Percentiles rank a stretch among this genome's conserved stretches.
Conservation (phyloP, 768 basidiomycete species). For the Chlorophyllum brunneum region DNA sequence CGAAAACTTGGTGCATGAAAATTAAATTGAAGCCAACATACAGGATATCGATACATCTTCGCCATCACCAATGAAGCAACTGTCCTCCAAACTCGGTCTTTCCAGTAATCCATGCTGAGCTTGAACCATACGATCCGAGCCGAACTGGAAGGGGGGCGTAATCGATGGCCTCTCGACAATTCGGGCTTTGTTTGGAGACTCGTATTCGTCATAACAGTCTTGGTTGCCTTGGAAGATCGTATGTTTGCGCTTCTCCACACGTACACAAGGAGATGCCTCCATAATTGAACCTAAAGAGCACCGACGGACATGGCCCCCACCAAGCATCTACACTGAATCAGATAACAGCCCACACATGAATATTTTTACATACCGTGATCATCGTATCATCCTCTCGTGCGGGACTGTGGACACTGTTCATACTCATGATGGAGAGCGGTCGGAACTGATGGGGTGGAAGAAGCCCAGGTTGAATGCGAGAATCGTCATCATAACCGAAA, state of each 20-base stretch:
- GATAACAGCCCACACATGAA: slow-evolving; percentile 11
- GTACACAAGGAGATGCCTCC: slow-evolving; percentile 67
- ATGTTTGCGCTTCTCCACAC: slow-evolving; percentile 61
- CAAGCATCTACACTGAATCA: slow-evolving; percentile 58
- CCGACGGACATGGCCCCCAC: slow-evolving; percentile 71
- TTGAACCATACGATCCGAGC: slow-evolving; percentile 63
- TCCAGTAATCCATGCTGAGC: slow-evolving; percentile 60
- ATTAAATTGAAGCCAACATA: slow-evolving; percentile 28
- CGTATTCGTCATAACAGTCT: slow-evolving; percentile 26
- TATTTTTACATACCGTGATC: slow-evolving; percentile 53
- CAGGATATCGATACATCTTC: slow-evolving; percentile 54
- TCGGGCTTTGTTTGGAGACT: slow-evolving; percentile 42
- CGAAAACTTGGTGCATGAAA: not conserved
- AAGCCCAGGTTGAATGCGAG: slow-evolving; percentile 28
- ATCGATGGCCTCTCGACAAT: slow-evolving; percentile 65
- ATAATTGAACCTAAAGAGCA: slow-evolving; percentile 62
- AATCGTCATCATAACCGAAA: slow-evolving; percentile 50
- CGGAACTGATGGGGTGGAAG: slow-evolving; percentile 53
- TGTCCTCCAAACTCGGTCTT: slow-evolving; percentile 66
- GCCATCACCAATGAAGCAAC: slow-evolving; percentile 58
- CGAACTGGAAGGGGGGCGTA: slow-evolving; percentile 63
- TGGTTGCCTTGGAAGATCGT: slow-evolving; percentile 32
- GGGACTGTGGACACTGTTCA: slow-evolving; percentile 44
- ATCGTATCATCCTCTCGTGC: slow-evolving; percentile 75
- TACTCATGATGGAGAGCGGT: slow-evolving; percentile 62